Percentiles rank a stretch among this genome's conserved stretches.
Conservation (phyloP, 768 basidiomycete species). For the Suillus clintonianus region DNA sequence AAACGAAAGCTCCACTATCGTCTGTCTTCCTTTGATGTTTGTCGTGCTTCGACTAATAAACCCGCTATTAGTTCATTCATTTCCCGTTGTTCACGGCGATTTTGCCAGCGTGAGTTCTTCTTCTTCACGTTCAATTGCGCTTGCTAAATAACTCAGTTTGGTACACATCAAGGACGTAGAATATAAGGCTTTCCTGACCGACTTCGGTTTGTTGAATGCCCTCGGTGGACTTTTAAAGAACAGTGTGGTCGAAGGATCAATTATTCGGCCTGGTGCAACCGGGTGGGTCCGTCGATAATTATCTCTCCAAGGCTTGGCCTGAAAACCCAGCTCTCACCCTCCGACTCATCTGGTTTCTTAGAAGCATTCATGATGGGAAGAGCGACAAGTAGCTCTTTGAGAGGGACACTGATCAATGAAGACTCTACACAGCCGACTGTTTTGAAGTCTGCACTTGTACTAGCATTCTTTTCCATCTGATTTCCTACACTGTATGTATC, state of each 20-base stretch:
- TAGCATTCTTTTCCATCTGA: neutral
- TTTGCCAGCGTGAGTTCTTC: constrained; percentile 7
- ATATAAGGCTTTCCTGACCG: constrained; percentile 38
- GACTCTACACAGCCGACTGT: no score
- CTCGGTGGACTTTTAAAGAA: constrained; percentile 31
- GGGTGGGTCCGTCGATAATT: constrained; percentile 42
- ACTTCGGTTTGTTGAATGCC: constrained; percentile 47
- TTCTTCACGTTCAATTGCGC: neutral
- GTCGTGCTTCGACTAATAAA: neutral
- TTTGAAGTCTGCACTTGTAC: no score
- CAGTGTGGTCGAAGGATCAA: constrained; percentile 24
- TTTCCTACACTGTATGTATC: neutral
- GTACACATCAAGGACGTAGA: neutral
- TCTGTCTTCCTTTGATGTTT: neutral
- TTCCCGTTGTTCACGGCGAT: constrained; percentile 16
- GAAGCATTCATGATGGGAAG: constrained; percentile 75
- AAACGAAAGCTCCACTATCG: no score
- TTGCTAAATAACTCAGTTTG: constrained; percentile 7
- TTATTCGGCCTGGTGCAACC: constrained; percentile 37
- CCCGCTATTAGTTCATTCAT: constrained; percentile 14
- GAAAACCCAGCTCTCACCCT: constrained; percentile 62
- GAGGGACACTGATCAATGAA: no score
- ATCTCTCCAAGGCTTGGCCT: constrained; percentile 54
- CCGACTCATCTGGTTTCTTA: constrained; percentile 64
- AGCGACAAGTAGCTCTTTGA: constrained; percentile 60